Percentiles rank a stretch among this genome's conserved stretches.
These are phyloP conservation scores for Yarrowia galli DNA, from an alignment of 1,139 yeast species.

Conservation along the genomic window DNA sequence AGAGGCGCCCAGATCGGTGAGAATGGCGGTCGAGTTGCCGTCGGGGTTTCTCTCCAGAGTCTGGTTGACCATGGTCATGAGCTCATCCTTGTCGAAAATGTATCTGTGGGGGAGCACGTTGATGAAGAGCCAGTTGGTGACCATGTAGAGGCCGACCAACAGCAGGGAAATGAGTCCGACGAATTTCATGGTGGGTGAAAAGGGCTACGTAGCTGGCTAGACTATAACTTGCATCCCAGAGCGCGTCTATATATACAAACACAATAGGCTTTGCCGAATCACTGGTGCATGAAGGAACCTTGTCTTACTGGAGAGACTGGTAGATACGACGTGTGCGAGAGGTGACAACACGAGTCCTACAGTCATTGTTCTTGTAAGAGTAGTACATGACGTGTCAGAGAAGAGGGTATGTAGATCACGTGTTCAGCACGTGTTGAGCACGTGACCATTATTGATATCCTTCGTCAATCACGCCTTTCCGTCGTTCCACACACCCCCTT, in stretches of 20 bases:
- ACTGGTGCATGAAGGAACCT: not conserved
- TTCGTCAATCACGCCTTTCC: too few species aligned
- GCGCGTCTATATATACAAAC: conserved; percentile 17
- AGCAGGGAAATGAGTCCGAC: conserved; percentile 38
- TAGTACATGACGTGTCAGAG: too few species aligned
- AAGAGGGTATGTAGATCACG: too few species aligned
- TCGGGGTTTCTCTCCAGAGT: conserved; percentile 62
- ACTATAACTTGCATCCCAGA: too few species aligned
- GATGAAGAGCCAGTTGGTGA: conserved; percentile 41
- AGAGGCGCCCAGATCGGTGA: conserved; percentile 66
- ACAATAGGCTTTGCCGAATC: conserved; percentile 9
- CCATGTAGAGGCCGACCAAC: conserved; percentile 34
- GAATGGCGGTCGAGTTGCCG: conserved; percentile 65
- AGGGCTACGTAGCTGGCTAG: too few species aligned
- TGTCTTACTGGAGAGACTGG: not conserved
- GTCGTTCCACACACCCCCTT: too few species aligned
- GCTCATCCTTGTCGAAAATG: conserved; percentile 60
- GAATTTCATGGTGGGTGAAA: conserved; percentile 16
- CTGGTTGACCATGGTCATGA: conserved; percentile 58
- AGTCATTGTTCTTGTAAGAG: too few species aligned
- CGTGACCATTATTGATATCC: too few species aligned
- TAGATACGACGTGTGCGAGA: conserved; percentile 18
- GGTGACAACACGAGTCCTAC: too few species aligned
- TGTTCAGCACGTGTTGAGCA: too few species aligned
- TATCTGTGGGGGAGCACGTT: conserved; percentile 64